Evolutionary conservation across 495 filamentous ascomycete species (phyloP).

Genomic region (Penicillium paxilli): DNA sequence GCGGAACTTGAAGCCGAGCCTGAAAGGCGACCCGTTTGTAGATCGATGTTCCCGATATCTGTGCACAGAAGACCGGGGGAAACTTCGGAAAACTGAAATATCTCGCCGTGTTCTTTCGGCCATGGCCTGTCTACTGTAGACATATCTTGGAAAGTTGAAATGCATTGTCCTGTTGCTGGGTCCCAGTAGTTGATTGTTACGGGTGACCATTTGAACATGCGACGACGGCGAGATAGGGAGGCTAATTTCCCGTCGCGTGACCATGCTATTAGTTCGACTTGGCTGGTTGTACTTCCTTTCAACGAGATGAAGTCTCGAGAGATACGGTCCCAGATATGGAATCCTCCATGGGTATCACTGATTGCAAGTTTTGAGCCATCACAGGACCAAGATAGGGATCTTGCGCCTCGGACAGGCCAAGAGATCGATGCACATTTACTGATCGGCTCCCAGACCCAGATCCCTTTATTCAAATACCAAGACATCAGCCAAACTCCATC

Average conservation of each 20-base stretch:
- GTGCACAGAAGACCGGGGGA: not conserved
- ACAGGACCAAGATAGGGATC: not conserved
- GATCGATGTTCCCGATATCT: not conserved
- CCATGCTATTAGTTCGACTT: not conserved
- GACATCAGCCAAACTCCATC: not conserved
- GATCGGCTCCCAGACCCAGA: not conserved
- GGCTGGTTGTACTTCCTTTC: no score
- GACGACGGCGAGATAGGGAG: not conserved
- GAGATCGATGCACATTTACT: no score
- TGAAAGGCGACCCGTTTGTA: not conserved
- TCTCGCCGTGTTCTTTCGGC: no score
- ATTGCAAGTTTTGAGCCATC: not conserved
- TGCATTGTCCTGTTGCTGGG: not conserved
- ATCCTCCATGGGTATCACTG: not conserved
- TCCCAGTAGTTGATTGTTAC: not conserved
- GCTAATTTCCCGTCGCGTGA: not conserved
- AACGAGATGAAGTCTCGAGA: not conserved
- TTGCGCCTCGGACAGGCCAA: no score
- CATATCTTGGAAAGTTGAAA: no score
- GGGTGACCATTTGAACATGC: no score
- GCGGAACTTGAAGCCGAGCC: no score
- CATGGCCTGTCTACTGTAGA: no score
- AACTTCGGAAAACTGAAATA: not conserved
- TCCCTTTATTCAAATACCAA: not conserved
- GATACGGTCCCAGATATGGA: not conserved